Conservation (phyloP, 164 flowering plant genomes). For the Vitis cinerea region DNA sequence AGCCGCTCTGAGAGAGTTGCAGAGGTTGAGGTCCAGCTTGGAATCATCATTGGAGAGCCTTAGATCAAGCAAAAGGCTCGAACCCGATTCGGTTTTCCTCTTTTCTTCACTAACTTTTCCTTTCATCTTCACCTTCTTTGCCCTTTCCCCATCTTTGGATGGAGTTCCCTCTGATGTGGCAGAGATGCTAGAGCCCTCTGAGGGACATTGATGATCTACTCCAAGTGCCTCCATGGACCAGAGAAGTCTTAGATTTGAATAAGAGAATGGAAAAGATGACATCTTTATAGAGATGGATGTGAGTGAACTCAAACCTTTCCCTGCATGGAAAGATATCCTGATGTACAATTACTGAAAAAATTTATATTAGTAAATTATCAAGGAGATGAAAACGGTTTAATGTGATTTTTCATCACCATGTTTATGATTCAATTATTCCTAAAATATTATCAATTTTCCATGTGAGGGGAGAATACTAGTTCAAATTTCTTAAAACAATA, state of each 20-base stretch:
- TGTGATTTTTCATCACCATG: neutral
- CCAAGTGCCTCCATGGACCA: conserved; percentile 9
- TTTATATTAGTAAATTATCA: neutral
- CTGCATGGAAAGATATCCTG: conserved; percentile 10
- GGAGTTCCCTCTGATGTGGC: conserved; percentile 6
- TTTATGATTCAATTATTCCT: conserved; percentile 2
- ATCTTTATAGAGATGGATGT: conserved; percentile 11
- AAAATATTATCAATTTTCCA: neutral
- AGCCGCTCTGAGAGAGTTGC: neutral
- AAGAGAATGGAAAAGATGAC: neutral
- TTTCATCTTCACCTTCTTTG: conserved; percentile 6
- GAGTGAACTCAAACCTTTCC: conserved; percentile 13
- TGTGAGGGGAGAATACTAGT: no score
- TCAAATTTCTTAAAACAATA: neutral
- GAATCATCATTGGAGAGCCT: conserved; percentile 10
- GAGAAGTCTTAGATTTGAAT: neutral
- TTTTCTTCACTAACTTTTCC: neutral
- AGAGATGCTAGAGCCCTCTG: conserved; percentile 23
- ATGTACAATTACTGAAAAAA: neutral
- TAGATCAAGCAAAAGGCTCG: conserved; percentile 9
- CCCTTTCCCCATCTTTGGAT: neutral
- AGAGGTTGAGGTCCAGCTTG: conserved; percentile 9
- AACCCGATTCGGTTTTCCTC: neutral
- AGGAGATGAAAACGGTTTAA: conserved; percentile 1
- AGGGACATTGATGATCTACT: conserved; percentile 9